A percentile compares a stretch with the other conserved stretches of the same genome.
These are phyloP conservation scores for Gaertneriomyces sp. DNA, from an alignment of 192 early-diverging fungal genomes.

Conservation along the genomic window DNA sequence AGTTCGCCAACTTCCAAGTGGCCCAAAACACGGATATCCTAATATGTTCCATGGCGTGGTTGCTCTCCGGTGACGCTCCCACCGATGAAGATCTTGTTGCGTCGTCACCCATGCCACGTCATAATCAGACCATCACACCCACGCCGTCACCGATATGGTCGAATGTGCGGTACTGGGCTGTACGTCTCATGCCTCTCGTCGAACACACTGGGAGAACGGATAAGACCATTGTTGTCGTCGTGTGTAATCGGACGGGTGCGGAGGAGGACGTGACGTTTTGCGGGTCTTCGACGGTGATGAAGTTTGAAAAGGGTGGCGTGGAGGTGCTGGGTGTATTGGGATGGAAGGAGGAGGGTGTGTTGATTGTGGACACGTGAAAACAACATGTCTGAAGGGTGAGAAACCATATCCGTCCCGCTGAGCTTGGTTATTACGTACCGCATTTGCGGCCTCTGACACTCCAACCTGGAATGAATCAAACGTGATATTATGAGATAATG, in stretches of 20 bases:
- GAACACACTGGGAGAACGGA: neutral
- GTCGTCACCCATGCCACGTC: neutral
- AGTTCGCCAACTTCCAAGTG: slow-evolving; percentile 66
- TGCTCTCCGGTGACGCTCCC: slow-evolving; percentile 26
- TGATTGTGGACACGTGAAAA: slow-evolving; percentile 11
- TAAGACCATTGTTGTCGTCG: neutral
- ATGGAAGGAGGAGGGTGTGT: slow-evolving; percentile 7
- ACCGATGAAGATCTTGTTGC: neutral
- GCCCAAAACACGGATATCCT: slow-evolving; percentile 46
- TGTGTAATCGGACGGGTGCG: slow-evolving; percentile 6
- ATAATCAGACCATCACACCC: neutral
- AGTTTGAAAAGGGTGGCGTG: neutral
- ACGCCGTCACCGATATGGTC: neutral
- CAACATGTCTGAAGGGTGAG: no score
- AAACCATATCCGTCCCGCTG: no score
- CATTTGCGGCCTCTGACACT: no score
- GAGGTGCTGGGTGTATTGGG: slow-evolving; percentile 4
- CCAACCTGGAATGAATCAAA: no score
- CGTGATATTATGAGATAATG: no score
- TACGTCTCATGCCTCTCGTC: slow-evolving; percentile 6
- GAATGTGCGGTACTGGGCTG: slow-evolving; percentile 15
- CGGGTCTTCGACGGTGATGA: slow-evolving; percentile 13
- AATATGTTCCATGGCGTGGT: slow-evolving; percentile 70
- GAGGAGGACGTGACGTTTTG: slow-evolving; percentile 14
- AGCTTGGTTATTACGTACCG: no score